These are phyloP conservation scores for Globisporangium camurandrum DNA, from an alignment of 352 stramenopile species.

Conservation along the genomic window DNA sequence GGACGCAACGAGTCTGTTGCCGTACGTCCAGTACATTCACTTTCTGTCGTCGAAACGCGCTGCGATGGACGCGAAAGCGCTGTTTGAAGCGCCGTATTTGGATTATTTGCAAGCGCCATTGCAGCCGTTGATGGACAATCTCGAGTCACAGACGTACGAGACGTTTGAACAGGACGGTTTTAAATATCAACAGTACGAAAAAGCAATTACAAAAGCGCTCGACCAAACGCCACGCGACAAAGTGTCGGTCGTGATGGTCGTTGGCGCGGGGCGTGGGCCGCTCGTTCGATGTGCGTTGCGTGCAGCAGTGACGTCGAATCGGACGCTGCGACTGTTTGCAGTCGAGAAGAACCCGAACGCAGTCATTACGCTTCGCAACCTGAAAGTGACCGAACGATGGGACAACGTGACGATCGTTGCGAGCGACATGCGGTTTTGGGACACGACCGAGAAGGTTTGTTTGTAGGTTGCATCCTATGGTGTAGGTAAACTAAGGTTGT, in stretches of 20 bases:
- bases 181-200: slow-evolving; percentile 98
- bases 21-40: slow-evolving; percentile 93
- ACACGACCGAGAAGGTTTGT: slow-evolving; percentile 64
- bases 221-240: slow-evolving; percentile 44
- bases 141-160: slow-evolving; percentile 98
- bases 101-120: slow-evolving; percentile 96
- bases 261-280: slow-evolving; percentile 94
- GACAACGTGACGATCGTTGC: slow-evolving; percentile 80
- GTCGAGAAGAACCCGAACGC: slow-evolving; percentile 99
- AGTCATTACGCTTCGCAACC: slow-evolving; percentile 89
- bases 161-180: slow-evolving; percentile 98
- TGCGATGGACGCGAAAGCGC: slow-evolving; percentile 70
- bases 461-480: no score
- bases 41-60: slow-evolving; percentile 80
- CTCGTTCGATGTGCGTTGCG: slow-evolving; percentile 88
- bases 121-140: slow-evolving; percentile 97
- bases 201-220: slow-evolving; percentile 85
- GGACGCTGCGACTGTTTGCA: slow-evolving; percentile 86
- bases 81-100: slow-evolving; percentile 91
- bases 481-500: no score
- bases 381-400: slow-evolving; percentile 84
- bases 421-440: slow-evolving; percentile 83
- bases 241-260: slow-evolving; percentile 77
- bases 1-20: slow-evolving; percentile 32
- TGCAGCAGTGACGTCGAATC: slow-evolving; percentile 54